Conservation (phyloP, 257 asterid species). For the Nicotiana otophora region DNA sequence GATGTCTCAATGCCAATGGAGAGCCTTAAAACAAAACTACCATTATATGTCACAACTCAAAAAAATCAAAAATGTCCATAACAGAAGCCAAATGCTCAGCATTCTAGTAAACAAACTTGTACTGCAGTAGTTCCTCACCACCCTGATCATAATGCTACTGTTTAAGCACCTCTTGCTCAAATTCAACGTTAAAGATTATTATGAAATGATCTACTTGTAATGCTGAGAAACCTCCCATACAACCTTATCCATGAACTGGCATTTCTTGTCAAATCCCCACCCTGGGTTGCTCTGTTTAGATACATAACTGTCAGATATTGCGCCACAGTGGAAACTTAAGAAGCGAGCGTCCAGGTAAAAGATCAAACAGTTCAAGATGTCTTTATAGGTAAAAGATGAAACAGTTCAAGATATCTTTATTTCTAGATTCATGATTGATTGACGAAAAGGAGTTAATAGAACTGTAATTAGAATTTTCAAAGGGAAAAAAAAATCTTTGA, state of each 20-base stretch:
- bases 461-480: neutral
- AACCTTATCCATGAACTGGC: slow-evolving; percentile 82
- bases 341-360: neutral
- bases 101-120: neutral
- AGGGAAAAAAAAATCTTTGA: neutral
- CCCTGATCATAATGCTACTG: neutral
- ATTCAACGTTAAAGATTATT: neutral
- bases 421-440: neutral
- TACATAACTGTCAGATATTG: neutral
- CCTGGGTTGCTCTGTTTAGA: slow-evolving; percentile 91
- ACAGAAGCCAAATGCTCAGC: neutral
- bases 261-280: slow-evolving; percentile 91
- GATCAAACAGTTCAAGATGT: neutral
- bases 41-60: neutral
- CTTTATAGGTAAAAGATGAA: neutral
- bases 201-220: slow-evolving; percentile 40
- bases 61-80: neutral
- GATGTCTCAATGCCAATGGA: neutral
- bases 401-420: neutral
- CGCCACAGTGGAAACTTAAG: neutral
- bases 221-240: slow-evolving; percentile 56
- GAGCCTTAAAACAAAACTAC: neutral
- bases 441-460: neutral
- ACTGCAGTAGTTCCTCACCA: neutral
- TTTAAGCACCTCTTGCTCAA: neutral